Base-by-base conservation (phyloP, 345 rosid genomes). In the Salix udensis region DNA sequence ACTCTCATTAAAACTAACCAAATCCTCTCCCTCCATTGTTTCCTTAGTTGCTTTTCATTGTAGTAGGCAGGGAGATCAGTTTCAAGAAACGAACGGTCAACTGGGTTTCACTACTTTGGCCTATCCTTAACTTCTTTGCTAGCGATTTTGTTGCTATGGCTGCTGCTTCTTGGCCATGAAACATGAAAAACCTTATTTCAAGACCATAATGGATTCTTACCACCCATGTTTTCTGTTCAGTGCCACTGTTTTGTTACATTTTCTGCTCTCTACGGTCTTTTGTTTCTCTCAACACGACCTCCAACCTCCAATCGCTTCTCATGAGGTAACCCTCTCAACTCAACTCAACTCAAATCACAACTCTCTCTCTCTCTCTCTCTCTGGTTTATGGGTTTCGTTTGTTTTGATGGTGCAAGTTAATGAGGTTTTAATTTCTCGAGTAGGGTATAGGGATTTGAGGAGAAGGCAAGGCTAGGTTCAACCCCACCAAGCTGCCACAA, bases 401-500 rank as follows among this genome's bases (percentile, higher is more conserved):
- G 26, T 58, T 10, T 58, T n/a, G 64, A n/a, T 23, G 64, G 3
- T 3, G 24, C 64, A n/a, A 55, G 67, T 34, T 68, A 13, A 26
- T 30, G 11, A 0, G n/a, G 7, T 37, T 40, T 60, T 31, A 39
- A 36, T 42, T 64, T 28, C 16, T 61, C 77, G 53, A 67, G 74
- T 68, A 91, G 94, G 90, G 74, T 2, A 70, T 82, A 80, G 48
- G 48, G 79, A 55, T 77, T 81, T 13, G 96, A 89, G 73, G 94
- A 85, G 71, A 90, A 91, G 84, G 84, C 92, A 13, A 87, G 98
- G 82, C 76, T 95, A 74, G 98, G 98, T 36, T 95, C 97, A 3
- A 89, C 83, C 2, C 97, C 97, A 42, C 98, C 98, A 4, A 91
- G 97, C 74, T 93, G 98, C 78, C 91, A 89, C 88, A 93, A 85